Conservation (phyloP, 139 green algal species). For the Dunaliella sp. region DNA sequence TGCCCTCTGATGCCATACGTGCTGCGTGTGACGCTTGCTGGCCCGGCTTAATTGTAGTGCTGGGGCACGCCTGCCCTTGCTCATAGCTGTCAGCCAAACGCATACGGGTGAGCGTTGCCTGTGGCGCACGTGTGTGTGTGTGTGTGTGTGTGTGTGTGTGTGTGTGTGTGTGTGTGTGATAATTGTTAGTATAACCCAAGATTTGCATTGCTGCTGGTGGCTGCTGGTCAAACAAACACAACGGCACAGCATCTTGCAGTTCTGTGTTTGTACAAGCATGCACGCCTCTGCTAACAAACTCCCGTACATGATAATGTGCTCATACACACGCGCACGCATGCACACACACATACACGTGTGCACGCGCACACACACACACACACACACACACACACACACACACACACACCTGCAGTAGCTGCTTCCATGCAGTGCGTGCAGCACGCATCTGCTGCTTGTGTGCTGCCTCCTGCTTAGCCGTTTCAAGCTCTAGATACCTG, state of each 20-base stretch:
- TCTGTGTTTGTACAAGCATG: neutral
- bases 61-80: neutral
- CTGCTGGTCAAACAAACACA: slow-evolving; percentile 29
- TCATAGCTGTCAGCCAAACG: slow-evolving; percentile 40
- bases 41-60: neutral
- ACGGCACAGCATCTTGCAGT: slow-evolving; percentile 18
- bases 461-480: slow-evolving; percentile 27
- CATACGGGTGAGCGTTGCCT: slow-evolving; percentile 28
- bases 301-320: neutral
- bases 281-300: neutral
- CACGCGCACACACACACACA: neutral
- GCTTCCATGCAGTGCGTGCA: slow-evolving; percentile 50
- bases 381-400: neutral
- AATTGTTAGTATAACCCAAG: neutral
- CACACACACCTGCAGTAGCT: slow-evolving; percentile 38
- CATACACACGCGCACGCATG: neutral
- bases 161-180: neutral
- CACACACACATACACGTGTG: neutral
- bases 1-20: neutral
- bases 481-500: slow-evolving; percentile 41
- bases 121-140: neutral
- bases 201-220: slow-evolving; percentile 21
- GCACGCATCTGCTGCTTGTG: slow-evolving; percentile 24
- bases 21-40: neutral
- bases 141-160: neutral